Evolutionary conservation across 176 grass and related monocot genomes (phyloP).

Genomic region (Raddia guianensis): DNA sequence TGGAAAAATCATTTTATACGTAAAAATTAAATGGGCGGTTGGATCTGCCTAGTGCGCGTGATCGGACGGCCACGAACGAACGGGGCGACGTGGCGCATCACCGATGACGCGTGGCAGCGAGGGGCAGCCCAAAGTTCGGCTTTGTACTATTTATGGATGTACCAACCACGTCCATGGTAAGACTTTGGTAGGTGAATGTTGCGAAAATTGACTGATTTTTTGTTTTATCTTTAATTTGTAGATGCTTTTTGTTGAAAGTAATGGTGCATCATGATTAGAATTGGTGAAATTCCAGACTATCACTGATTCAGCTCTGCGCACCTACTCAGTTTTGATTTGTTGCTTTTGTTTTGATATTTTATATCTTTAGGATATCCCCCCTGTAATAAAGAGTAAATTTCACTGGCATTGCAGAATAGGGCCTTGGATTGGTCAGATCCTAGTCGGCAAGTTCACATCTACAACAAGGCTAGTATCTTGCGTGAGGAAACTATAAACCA

Average conservation of each 20-base stretch:
- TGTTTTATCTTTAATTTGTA: background rate
- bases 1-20: too few relatives aligned
- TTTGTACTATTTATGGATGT: background rate
- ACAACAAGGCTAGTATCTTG: conserved; percentile 51
- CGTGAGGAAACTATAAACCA: conserved; percentile 50
- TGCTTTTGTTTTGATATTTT: conserved; percentile 8
- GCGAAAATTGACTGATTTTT: background rate
- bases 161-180: background rate
- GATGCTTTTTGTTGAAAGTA: conserved; percentile 4
- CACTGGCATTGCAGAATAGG: conserved; percentile 14
- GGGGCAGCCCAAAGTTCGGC: too few relatives aligned
- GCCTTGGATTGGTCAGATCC: conserved; percentile 31
- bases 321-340: conserved; percentile 6
- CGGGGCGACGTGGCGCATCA: too few relatives aligned
- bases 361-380: background rate
- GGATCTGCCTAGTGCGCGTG: too few relatives aligned
- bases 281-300: background rate
- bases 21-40: too few relatives aligned
- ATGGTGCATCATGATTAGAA: background rate
- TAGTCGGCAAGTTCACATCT: conserved; percentile 45
- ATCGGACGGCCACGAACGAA: too few relatives aligned
- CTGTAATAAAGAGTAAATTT: conserved; percentile 27
- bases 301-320: background rate
- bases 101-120: too few relatives aligned
- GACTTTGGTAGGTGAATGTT: background rate